These are phyloP conservation scores for Chlorophyllum brunneum DNA, from an alignment of 768 basidiomycete species.

Conservation along the genomic window DNA sequence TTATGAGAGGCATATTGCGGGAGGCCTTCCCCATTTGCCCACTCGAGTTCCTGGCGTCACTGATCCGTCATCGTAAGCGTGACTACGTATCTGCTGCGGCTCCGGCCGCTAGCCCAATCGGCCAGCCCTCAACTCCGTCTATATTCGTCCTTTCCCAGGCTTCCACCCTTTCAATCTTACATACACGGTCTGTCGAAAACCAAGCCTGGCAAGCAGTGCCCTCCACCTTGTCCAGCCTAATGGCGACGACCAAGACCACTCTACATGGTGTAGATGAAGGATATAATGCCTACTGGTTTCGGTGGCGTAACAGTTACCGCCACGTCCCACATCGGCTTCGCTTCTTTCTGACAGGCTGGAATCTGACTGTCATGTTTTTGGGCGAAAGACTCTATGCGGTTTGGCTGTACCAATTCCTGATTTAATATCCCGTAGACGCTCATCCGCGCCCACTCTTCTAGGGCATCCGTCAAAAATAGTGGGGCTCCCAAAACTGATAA, in stretches of 20 bases:
- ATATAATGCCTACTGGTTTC: conserved; percentile 63
- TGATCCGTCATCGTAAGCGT: conserved; percentile 11
- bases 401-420: no score
- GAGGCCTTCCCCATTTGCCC: neutral
- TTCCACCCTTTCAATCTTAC: conserved; percentile 38
- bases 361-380: neutral
- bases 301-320: conserved; percentile 14
- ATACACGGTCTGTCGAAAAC: conserved; percentile 55
- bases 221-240: conserved; percentile 56
- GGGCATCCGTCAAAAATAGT: neutral
- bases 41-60: no score
- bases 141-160: conserved; percentile 20
- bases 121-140: conserved; percentile 33
- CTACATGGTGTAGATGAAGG: conserved; percentile 36
- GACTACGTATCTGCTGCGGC: neutral
- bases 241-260: conserved; percentile 73
- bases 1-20: neutral
- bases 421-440: neutral
- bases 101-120: neutral
- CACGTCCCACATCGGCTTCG: conserved; percentile 41
- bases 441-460: neutral
- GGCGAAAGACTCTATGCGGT: no score
- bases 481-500: neutral
- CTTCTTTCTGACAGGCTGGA: conserved; percentile 48
- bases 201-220: conserved; percentile 55